Percentiles rank a stretch among this genome's conserved stretches.
Conservation (phyloP, 1,139 yeast genomes). For the Hansenula sp. region DNA sequence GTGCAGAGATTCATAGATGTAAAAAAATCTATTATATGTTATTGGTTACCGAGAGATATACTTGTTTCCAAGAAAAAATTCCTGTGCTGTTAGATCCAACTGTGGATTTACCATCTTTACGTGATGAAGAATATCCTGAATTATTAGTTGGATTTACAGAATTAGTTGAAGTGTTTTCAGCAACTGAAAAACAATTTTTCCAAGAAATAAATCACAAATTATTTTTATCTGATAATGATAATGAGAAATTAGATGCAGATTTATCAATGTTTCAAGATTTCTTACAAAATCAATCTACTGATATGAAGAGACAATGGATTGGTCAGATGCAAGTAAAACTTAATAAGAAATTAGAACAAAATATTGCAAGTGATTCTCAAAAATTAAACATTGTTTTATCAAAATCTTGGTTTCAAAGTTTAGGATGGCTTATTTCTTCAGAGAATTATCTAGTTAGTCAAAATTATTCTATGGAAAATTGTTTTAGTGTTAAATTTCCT, state of each 20-base stretch:
- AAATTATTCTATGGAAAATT: slow-evolving; percentile 11
- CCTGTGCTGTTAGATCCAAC: slow-evolving; percentile 20
- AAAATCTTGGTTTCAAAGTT: slow-evolving; percentile 21
- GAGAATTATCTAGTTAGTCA: slow-evolving; percentile 14
- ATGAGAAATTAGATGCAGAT: slow-evolving; percentile 2
- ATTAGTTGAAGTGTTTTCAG: slow-evolving; percentile 17
- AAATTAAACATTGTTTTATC: slow-evolving; percentile 19
- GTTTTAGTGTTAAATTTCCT: slow-evolving; percentile 16
- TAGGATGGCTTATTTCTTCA: slow-evolving; percentile 20
- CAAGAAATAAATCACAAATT: slow-evolving; percentile 7
- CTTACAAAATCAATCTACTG: slow-evolving; percentile 12
- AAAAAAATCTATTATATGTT: slow-evolving; percentile 19
- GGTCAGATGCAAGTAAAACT: slow-evolving; percentile 15
- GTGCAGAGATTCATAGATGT: slow-evolving; percentile 16
- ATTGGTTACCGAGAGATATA: slow-evolving; percentile 19
- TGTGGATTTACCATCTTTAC: slow-evolving; percentile 17
- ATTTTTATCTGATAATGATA: neutral
- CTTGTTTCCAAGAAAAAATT: slow-evolving; percentile 15
- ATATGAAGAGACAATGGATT: slow-evolving; percentile 17
- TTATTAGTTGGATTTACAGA: slow-evolving; percentile 18
- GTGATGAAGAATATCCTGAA: slow-evolving; percentile 21
- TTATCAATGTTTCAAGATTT: slow-evolving; percentile 16
- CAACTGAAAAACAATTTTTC: slow-evolving; percentile 19
- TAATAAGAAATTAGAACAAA: slow-evolving; percentile 8
- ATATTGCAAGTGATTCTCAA: slow-evolving; percentile 15